Base-by-base conservation (phyloP, 805 yeast genomes). In the Monosporozyma aerobia region DNA sequence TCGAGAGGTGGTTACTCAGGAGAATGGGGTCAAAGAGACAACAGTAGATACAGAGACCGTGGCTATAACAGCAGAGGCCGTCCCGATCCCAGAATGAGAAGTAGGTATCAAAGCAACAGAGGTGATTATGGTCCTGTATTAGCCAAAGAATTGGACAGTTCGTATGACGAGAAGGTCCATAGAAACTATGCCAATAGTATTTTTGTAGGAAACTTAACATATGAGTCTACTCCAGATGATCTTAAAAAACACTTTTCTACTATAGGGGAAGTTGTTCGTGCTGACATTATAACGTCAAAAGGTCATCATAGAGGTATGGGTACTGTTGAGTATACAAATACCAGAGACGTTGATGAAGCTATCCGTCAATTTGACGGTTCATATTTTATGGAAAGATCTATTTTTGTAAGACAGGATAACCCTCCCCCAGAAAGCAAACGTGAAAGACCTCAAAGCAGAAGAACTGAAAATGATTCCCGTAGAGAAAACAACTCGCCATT, bases 271-370 rank as follows among this genome's bases (percentile, higher is more conserved):
- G 85, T 90, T 51, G 76, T 83, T 22, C 78, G 87, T 57, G 95
- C 96, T 3, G 97, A 90, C 67, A 83, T 90, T 51, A 84, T 89
- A 46, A 82, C 83, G 2, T 77, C 80, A 55, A 80, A 83, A 59
- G 95, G 95, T 53, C 85, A 85, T 62, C 84, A 89, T 63, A 77
- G 92, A 70, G 95, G 95, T 56, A 85, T 85, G 92, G 92, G 90
- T 43, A 87, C 96, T 25, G 96, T 90, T 44, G 97, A 90, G 68
- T 90, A 84, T 62, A 73, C 81, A 11, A 73, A 73, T 53, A 75
- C 75, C 54, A 82, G 77, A 16, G 85, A 81, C 52, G 96, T 88
- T 5, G 76, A 74, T 47, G 75, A 72, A 25, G 97, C 97, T 11
- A 87, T 90, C 61, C 70, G 74, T 51, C 75, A 79, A 59, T 84